Conservation (phyloP, 176 grass and related monocot genomes). For the Thalia dealbata region DNA sequence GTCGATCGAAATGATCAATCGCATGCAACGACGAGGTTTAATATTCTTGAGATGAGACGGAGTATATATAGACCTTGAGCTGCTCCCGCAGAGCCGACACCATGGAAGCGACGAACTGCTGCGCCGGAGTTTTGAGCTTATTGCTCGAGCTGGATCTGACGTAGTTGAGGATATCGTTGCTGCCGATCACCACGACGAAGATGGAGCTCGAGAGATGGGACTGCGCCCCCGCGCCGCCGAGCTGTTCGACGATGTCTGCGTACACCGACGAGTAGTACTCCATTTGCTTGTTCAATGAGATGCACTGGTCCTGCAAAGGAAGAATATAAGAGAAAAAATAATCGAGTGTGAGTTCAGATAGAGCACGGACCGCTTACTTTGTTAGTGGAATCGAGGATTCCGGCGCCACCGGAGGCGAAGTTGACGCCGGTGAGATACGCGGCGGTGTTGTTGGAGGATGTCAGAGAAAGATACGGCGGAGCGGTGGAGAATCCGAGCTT, state of each 20-base stretch:
- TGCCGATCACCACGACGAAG: constrained; percentile 69
- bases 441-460: constrained; percentile 33
- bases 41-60: too few relatives aligned
- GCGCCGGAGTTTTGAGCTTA: constrained; percentile 16
- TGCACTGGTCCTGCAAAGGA: constrained; percentile 51
- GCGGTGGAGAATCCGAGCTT: constrained; percentile 43
- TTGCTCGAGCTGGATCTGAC: constrained; percentile 24
- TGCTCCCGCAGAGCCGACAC: constrained; percentile 39
- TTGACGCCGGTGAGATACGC: constrained; percentile 53
- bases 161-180: constrained; percentile 86
- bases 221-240: constrained; percentile 28
- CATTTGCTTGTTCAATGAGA: constrained; percentile 68
- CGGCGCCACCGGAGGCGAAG: constrained; percentile 77
- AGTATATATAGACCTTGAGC: constrained; percentile 38
- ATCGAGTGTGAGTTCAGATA: too few relatives aligned
- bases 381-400: constrained; percentile 57
- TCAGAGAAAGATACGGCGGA: constrained; percentile 52
- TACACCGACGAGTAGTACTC: constrained; percentile 43
- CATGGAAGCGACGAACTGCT: constrained; percentile 41
- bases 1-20: too few relatives aligned
- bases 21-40: too few relatives aligned
- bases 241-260: constrained; percentile 34
- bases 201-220: constrained; percentile 53
- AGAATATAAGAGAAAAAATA: too few relatives aligned
- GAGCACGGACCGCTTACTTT: constrained; percentile 27